phyloP scores from a whole-genome alignment of 495 filamentous ascomycete species.

The Penicillium parvum region DNA sequence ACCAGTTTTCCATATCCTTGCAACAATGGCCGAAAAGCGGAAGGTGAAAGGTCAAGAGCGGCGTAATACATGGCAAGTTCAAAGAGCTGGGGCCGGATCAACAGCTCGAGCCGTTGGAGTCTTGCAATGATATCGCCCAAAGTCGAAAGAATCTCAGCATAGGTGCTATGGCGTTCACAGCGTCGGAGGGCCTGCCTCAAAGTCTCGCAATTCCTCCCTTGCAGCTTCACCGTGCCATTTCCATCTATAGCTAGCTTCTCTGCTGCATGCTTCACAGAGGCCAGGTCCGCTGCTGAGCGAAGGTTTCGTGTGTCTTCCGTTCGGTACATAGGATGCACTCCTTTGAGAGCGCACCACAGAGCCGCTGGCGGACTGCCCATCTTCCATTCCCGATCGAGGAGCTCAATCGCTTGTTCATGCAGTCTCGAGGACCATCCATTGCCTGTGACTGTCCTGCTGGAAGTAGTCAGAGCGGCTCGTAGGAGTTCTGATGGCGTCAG shows the following conservation, averaged over 20 bases:
- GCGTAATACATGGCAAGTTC: constrained; percentile 29
- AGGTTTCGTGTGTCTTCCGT: constrained; percentile 6
- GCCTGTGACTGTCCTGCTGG: constrained; percentile 3
- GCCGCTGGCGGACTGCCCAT: constrained; percentile 13
- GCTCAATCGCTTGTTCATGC: constrained; percentile 8
- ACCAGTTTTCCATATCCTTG: not conserved
- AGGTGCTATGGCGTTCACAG: constrained; percentile 16
- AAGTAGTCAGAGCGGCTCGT: constrained; percentile 28
- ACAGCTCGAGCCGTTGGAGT: constrained; percentile 12
- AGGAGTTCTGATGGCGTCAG: constrained; percentile 29
- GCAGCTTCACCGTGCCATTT: not conserved
- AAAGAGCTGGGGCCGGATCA: constrained; percentile 5
- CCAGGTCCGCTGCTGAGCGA: constrained; percentile 5
- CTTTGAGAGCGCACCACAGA: constrained; percentile 24
- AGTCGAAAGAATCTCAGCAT: constrained; percentile 25
- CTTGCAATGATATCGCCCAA: constrained; percentile 29
- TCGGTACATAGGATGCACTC: not conserved
- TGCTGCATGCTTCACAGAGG: constrained; percentile 11
- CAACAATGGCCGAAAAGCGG: constrained; percentile 26
- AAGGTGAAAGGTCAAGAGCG: constrained; percentile 22
- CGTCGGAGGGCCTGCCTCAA: constrained; percentile 9
- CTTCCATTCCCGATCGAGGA: constrained; percentile 27
- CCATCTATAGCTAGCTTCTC: constrained; percentile 19
- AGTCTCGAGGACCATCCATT: not conserved
- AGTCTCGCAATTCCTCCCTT: constrained; percentile 5